phyloP scores from a whole-genome alignment of 345 rosid species.

The Acer negundo region DNA sequence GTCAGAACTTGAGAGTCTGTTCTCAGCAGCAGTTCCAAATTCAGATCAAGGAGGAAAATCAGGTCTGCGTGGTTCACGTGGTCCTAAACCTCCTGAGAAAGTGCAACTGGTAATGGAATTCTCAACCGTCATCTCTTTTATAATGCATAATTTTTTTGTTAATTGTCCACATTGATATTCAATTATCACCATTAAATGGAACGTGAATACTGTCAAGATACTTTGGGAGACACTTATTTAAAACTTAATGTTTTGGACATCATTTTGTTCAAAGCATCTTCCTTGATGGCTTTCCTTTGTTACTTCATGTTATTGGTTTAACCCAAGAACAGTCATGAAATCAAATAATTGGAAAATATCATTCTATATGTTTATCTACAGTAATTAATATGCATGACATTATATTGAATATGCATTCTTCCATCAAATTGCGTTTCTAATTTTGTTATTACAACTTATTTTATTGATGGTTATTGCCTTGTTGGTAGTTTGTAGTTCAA shows the following conservation, averaged over 20 bases:
- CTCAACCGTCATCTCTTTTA: neutral
- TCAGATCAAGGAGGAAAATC: slow-evolving; percentile 51
- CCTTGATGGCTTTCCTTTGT: neutral
- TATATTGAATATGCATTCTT: neutral
- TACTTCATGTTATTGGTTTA: neutral
- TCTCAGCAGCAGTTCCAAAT: slow-evolving; percentile 68
- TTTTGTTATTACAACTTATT: neutral
- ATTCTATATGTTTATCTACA: neutral
- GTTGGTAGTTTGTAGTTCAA: neutral
- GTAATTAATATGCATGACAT: neutral
- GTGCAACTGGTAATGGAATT: slow-evolving; percentile 77
- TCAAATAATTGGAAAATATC: neutral
- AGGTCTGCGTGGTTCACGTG: slow-evolving; percentile 41
- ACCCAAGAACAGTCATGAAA: neutral
- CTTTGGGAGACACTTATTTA: neutral
- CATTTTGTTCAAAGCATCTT: neutral
- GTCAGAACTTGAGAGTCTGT: slow-evolving; percentile 90
- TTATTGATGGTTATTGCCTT: neutral
- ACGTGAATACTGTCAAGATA: neutral
- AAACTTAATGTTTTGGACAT: neutral
- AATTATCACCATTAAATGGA: neutral
- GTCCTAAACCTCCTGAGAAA: slow-evolving; percentile 71
- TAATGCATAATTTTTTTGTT: neutral
- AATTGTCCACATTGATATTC: neutral
- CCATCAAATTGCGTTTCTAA: neutral